Conservation (phyloP, 495 filamentous ascomycete species). For the Penicilliopsis zonata region DNA sequence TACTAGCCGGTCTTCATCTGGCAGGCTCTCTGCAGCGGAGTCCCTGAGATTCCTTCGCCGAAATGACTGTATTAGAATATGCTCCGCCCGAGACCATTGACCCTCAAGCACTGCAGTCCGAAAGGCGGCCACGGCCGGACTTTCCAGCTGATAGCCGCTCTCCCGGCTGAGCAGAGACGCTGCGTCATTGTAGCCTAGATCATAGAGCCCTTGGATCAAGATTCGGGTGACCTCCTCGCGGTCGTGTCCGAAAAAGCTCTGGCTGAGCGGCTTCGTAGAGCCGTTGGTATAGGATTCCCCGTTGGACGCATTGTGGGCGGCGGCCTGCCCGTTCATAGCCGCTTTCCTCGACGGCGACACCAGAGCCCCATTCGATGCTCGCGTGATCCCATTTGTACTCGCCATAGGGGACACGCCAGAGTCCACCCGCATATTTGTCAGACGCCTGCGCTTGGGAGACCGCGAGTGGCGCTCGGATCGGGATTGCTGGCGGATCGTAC, state of each 20-base stretch:
- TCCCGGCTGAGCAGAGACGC: slow-evolving; percentile 63
- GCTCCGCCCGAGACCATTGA: slow-evolving; percentile 75
- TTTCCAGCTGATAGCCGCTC: slow-evolving; percentile 86
- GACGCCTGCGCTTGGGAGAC: slow-evolving; percentile 49
- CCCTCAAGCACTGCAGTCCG: slow-evolving; percentile 69
- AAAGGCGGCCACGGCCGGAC: slow-evolving; percentile 71
- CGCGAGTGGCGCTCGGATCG: slow-evolving; percentile 29
- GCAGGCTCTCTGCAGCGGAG: slow-evolving; percentile 14
- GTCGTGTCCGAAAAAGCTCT: slow-evolving; percentile 60
- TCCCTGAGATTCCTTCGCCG: slow-evolving; percentile 31
- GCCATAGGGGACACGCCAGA: slow-evolving; percentile 27
- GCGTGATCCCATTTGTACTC: slow-evolving; percentile 34
- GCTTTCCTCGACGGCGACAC: slow-evolving; percentile 28
- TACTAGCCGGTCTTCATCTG: slow-evolving; percentile 26
- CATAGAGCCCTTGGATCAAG: slow-evolving; percentile 77
- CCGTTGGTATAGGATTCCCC: slow-evolving; percentile 37
- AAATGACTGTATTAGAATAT: slow-evolving; percentile 54
- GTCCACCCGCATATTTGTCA: slow-evolving; percentile 51
- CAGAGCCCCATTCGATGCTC: slow-evolving; percentile 34
- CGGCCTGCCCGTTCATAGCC: slow-evolving; percentile 38
- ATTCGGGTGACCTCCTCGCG: slow-evolving; percentile 90
- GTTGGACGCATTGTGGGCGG: slow-evolving; percentile 19
- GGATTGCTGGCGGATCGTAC: slow-evolving; percentile 10
- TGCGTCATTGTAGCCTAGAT: slow-evolving; percentile 72
- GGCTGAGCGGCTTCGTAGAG: slow-evolving; percentile 20